Evolutionary conservation across 495 filamentous ascomycete species (phyloP).

Genomic region (Tuber brumale): DNA sequence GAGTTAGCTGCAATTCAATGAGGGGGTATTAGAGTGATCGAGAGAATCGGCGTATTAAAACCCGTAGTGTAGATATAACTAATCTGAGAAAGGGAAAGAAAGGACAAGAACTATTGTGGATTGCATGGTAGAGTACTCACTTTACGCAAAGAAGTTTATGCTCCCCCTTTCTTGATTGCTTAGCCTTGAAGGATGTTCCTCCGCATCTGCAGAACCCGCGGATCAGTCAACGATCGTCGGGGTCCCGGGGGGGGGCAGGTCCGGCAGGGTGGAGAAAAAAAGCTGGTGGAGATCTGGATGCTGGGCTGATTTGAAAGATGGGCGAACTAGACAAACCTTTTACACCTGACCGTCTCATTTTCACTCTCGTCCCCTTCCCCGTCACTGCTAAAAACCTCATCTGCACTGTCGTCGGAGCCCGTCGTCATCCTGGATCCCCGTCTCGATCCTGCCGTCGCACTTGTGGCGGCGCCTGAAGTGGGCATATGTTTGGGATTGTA

Average conservation of each 20-base stretch:
- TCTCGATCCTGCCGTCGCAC: neutral
- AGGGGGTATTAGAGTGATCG: constrained; percentile 14
- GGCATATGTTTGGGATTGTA: constrained; percentile 11
- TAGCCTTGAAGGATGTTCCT: constrained; percentile 40
- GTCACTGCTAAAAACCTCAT: constrained; percentile 31
- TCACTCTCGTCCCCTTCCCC: constrained; percentile 34
- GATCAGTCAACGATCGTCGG: constrained; percentile 9
- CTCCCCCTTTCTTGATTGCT: constrained; percentile 40
- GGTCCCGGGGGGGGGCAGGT: neutral
- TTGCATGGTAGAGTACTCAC: constrained; percentile 22
- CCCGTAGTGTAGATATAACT: neutral
- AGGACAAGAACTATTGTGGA: neutral
- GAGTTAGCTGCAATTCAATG: constrained; percentile 17
- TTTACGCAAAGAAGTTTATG: constrained; percentile 40
- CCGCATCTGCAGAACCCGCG: constrained; percentile 25
- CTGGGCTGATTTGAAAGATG: neutral
- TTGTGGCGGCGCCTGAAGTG: constrained; percentile 4
- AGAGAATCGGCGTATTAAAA: constrained; percentile 21
- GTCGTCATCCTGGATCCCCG: constrained; percentile 20
- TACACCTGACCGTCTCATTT: constrained; percentile 36
- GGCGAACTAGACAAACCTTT: constrained; percentile 18
- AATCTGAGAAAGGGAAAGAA: neutral
- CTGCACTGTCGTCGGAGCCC: constrained; percentile 27
- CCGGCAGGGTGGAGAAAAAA: constrained; percentile 1
- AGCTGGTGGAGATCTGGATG: constrained; percentile 4